Conservation (phyloP, 306 rosid species). For the Astragalus membranaceus region DNA sequence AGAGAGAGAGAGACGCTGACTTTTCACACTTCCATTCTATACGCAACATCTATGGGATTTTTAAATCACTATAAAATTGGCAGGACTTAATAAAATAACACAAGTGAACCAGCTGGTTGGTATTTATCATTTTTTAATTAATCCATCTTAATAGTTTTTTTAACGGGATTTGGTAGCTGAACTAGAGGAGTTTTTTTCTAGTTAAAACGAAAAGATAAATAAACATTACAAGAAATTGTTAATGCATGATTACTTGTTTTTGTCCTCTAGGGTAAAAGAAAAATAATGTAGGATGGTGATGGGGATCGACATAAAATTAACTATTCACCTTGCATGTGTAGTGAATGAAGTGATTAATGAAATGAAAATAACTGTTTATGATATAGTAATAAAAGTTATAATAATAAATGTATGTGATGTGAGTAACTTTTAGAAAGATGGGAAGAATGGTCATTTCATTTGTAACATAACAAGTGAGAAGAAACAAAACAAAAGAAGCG, state of each 20-base stretch:
- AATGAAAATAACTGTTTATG: neutral
- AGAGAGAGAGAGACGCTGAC: conserved; percentile 69
- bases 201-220: too few relatives aligned
- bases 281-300: neutral
- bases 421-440: neutral
- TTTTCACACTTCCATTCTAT: conserved; percentile 60
- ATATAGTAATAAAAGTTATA: neutral
- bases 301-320: neutral
- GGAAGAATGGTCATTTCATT: conserved; percentile 16
- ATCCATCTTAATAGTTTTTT: too few relatives aligned
- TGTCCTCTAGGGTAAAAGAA: neutral
- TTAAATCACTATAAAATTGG: neutral
- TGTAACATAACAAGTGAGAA: conserved; percentile 15
- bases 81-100: conserved; percentile 9
- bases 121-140: too few relatives aligned
- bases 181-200: too few relatives aligned
- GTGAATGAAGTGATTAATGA: neutral
- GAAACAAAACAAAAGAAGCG: conserved; percentile 64
- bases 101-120: neutral
- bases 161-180: too few relatives aligned
- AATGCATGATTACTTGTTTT: neutral
- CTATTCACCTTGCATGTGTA: conserved; percentile 1
- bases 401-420: neutral
- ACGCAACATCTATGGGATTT: conserved; percentile 35
- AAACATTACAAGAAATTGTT: too few relatives aligned